Base-by-base conservation (phyloP, 495 filamentous ascomycete genomes). In the Margaritispora aquatica region DNA sequence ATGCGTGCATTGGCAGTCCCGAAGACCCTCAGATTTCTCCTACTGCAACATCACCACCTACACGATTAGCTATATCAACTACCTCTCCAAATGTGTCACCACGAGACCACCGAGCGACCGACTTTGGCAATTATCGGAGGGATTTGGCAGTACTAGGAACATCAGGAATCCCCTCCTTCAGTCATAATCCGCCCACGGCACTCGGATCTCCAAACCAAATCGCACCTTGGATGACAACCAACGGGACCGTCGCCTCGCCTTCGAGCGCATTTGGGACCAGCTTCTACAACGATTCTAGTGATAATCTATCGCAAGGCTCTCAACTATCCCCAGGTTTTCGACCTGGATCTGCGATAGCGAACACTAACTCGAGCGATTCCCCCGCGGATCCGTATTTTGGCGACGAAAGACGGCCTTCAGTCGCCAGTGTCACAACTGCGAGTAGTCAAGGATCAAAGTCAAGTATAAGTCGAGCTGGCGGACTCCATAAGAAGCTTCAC, bases 371-470 rank as follows among this genome's bases (percentile, higher is more conserved):
- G 20, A 88, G 81, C 66, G 88, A 90, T 57, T 89, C 88, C 26
- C 80, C 86, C 13, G 85, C 86, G 29, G 73, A 80, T 24, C 75
- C 81, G 26, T 86, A 83, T 60, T 83, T 84, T 65, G 77, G 79
- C 53, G 89, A 96, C 54, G 84, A 89, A 59, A 79, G 94, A 54
- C 81, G 95, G 52, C 95, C 95, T 11, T 97, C 95, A 21, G 80
- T 92, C 57, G 89, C 91, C 9, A 97, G 92, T 70, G 85, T 85
- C 49, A 76, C 86, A 41, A 94, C 87, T 9, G 87, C 89, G 5
- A 96, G 92, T 68, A 97, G 94, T 63, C 85, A 87, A 56, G 94
- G 92, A 8, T 97, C 94, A 17, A 90, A 88, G 68, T 84, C 88
- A 4, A 94, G 88, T 66, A 70, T 84, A 21, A 76, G 75, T 60